Base-by-base conservation (phyloP, 2,329 filamentous ascomycete genomes). In the Thelonectria olida region DNA sequence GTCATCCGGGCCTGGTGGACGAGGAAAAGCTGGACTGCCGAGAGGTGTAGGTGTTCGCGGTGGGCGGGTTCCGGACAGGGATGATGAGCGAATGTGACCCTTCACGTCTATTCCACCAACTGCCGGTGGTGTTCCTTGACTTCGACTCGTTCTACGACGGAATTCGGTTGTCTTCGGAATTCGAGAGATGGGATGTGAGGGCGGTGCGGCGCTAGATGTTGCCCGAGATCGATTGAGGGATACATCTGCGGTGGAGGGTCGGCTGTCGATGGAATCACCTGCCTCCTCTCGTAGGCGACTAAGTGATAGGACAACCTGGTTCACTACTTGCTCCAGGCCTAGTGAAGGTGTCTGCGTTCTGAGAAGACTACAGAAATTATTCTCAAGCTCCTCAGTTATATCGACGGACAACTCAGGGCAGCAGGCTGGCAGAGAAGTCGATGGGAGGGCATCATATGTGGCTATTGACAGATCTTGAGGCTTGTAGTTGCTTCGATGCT, bases 291-390 rank as follows among this genome's bases (percentile, higher is more conserved):
- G 63, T 23, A 65, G 50, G 20, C 63, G 64, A 12, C 54, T 66
- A 20, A 77, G 68, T 19, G 61, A 73, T 4, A 73, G 70, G 73
- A 85, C 79, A 23, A 86, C 79, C 19, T 78, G 78, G 57, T 82
- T 78, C 7, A 81, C 69, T 7, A 87, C 79, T 38, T 73, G 74
- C 17, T 85, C 80, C 27, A 79, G 73, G 17, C 77, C 73, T 19
- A 87, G 70, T 3, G 75, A 69, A 15, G 72, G 70, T 22, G 80
- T 77, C 8, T 71, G 73, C 50, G 74, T 76, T 64, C 84, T 78
- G 5, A 79, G 74, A 2, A 86, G 70, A 2, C 81, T 77, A 66
- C 85, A 88, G 62, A 87, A 87, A 7, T 76, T 78, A 48, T 74
- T 75, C 19, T 81, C 77, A 10, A 88, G 73, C 62, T 83, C 81